Evolutionary conservation across 495 filamentous ascomycete genomes (phyloP).

Genomic region (Aspergillus cavernicola): DNA sequence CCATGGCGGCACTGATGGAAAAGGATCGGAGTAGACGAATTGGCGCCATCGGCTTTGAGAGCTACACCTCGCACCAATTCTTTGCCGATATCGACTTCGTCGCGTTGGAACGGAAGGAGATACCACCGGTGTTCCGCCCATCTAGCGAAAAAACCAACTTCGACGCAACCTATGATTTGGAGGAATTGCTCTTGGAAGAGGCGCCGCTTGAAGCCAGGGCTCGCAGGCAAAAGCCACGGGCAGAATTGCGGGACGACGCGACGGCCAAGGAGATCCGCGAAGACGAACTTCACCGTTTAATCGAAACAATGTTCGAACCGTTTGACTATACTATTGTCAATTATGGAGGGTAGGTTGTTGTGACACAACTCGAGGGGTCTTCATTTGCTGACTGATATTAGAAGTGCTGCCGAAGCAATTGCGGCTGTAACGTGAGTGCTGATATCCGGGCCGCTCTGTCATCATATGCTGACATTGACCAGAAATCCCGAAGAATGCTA

Average conservation of each 20-base stretch:
- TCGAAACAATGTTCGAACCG: conserved; percentile 90
- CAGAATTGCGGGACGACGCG: conserved; percentile 86
- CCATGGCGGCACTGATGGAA: conserved; percentile 77
- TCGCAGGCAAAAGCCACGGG: conserved; percentile 87
- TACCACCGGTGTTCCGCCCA: conserved; percentile 86
- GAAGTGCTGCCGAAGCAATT: conserved; percentile 42
- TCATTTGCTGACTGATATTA: conserved; percentile 12
- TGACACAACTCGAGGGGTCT: neutral
- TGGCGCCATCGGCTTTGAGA: conserved; percentile 71
- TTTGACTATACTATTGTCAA: conserved; percentile 87
- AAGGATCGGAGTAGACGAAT: conserved; percentile 76
- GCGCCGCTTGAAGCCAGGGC: conserved; percentile 91
- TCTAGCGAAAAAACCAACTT: conserved; percentile 99
- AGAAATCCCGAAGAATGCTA: conserved; percentile 45
- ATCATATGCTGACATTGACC: neutral
- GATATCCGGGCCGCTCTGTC: neutral
- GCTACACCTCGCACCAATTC: conserved; percentile 83
- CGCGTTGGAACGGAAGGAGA: conserved; percentile 80
- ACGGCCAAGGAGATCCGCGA: conserved; percentile 93
- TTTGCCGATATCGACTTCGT: conserved; percentile 84
- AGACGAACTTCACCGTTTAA: conserved; percentile 89
- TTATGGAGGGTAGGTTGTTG: conserved; percentile 54
- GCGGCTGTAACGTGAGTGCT: conserved; percentile 32
- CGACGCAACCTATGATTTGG: conserved; percentile 95
- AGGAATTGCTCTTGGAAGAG: conserved; percentile 91